Percentiles rank a stretch among this genome's conserved stretches.
phyloP scores from a whole-genome alignment of 2,329 filamentous ascomycete genomes.

The Fusarium clavum region DNA sequence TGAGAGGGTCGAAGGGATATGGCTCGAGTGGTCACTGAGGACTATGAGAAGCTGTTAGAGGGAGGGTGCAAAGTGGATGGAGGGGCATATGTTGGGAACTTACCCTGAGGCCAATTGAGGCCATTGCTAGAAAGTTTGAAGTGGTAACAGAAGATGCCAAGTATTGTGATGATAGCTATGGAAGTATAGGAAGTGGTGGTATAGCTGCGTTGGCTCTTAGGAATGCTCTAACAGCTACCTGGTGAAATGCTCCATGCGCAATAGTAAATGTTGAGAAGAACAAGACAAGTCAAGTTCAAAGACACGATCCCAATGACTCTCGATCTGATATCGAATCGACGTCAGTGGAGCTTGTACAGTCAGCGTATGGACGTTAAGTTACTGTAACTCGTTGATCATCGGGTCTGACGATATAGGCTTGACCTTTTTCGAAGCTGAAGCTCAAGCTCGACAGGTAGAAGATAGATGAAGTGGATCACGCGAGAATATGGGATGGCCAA shows the following conservation, averaged over 20 bases:
- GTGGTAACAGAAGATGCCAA: background rate
- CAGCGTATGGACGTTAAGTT: conserved; percentile 9
- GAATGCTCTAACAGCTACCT: conserved; percentile 14
- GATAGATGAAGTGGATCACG: conserved; percentile 33
- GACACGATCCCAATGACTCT: background rate
- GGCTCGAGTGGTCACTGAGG: conserved; percentile 38
- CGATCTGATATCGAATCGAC: conserved; percentile 13
- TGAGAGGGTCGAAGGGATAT: conserved; percentile 37
- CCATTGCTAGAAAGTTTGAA: conserved; percentile 24
- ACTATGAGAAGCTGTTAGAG: conserved; percentile 35
- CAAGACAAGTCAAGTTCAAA: background rate
- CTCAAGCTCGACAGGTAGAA: conserved; percentile 24
- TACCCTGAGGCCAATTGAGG: conserved; percentile 44
- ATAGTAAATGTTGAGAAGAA: background rate
- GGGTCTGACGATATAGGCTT: conserved; percentile 21
- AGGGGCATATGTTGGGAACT: conserved; percentile 1
- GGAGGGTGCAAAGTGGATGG: background rate
- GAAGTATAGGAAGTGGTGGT: background rate
- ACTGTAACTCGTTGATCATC: conserved; percentile 18
- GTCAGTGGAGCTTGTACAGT: conserved; percentile 34
- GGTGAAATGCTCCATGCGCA: conserved; percentile 29
- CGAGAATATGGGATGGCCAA: conserved; percentile 29
- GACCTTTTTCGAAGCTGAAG: conserved; percentile 8
- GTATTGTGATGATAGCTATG: background rate
- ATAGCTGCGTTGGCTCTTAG: conserved; percentile 27